Base-by-base conservation (phyloP, 805 yeast genomes). In the Pichia rugopelliculosa region DNA sequence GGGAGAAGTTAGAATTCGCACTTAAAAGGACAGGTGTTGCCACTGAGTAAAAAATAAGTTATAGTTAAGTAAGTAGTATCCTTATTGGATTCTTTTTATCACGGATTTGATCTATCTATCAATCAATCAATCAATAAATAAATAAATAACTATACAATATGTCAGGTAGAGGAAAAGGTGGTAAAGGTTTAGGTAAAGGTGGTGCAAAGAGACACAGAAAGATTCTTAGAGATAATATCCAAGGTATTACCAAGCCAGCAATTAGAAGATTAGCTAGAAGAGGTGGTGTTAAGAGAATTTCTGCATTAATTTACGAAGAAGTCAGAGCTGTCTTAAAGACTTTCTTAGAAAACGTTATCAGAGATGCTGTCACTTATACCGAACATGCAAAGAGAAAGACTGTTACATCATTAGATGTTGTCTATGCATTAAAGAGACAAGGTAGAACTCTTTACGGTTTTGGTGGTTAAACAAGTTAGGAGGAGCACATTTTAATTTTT, bases 381-480 rank as follows among this genome's bases (percentile, higher is more conserved):
- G 98, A 93, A 78, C 98, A 91, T 84, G 99, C 98, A 66, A 93
- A 93, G 93, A 89, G 99, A 84, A 91, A 91, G 89, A 93, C 99
- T 59, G 98, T 91, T 65, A 91, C 99, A 62, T 90, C 99, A 54
- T 82, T 91, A 68, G 99, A 91, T 71, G 98, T 91, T 62, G 98
- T 91, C 66, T 91, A 91, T 74, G 98, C 98, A 66, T 86, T 91
- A 77, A 91, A 91, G 93, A 89, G 98, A 84, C 97, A 93, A 81
- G 99, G 99, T 70, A 87, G 98, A 79, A 93, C 98, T 77, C 84
- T 93, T 73, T 91, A 91, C 73, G 98, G 98, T 90, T 93, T 91
- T 86, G 98, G 98, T 80, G 96, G 96, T 84, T 91, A 84, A 80
- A 26, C 12, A 6, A 26, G 12, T 13, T 7, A 4, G n/a, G n/a